A percentile compares a stretch with the other conserved stretches of the same genome.
Conservation (phyloP, 2,329 filamentous ascomycete species). For the Colletotrichum trifolii region DNA sequence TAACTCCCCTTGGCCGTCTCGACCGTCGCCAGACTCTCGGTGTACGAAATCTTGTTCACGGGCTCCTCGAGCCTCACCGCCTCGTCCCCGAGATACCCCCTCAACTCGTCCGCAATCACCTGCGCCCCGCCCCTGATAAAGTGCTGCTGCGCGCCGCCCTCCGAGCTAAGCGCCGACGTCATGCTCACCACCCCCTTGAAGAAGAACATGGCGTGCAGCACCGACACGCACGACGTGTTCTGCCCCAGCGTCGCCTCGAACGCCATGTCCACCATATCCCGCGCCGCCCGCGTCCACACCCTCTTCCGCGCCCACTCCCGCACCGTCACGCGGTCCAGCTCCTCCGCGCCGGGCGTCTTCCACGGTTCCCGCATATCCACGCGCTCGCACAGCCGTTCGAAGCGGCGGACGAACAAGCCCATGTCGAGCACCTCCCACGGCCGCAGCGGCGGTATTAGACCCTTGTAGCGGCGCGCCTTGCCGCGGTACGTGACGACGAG, state of each 20-base stretch:
- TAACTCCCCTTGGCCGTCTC: conserved; percentile 13
- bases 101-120: conserved; percentile 34
- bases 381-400: conserved; percentile 32
- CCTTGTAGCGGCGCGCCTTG: conserved; percentile 28
- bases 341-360: conserved; percentile 27
- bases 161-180: conserved; percentile 8
- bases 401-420: conserved; percentile 14
- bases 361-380: conserved; percentile 32
- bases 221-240: conserved; percentile 27
- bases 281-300: conserved; percentile 17
- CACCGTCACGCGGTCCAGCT: conserved; percentile 27
- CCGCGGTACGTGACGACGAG: conserved; percentile 30
- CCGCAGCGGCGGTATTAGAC: conserved; percentile 34
- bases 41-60: conserved; percentile 19
- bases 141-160: conserved; percentile 31
- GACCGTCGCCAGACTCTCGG: conserved; percentile 23
- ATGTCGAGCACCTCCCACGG: conserved; percentile 33
- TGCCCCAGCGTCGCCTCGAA: conserved; percentile 28
- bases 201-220: conserved; percentile 36
- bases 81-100: conserved; percentile 15
- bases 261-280: conserved; percentile 23
- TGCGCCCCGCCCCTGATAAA: conserved; percentile 31
- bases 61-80: conserved; percentile 30
- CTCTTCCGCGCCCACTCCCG: conserved; percentile 24
- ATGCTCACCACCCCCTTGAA: conserved; percentile 27